Percentiles rank a stretch among this genome's conserved stretches.
Conservation (phyloP, 225 moss, liverwort and hornwort genomes). For the Antitrichia curtipendula region DNA sequence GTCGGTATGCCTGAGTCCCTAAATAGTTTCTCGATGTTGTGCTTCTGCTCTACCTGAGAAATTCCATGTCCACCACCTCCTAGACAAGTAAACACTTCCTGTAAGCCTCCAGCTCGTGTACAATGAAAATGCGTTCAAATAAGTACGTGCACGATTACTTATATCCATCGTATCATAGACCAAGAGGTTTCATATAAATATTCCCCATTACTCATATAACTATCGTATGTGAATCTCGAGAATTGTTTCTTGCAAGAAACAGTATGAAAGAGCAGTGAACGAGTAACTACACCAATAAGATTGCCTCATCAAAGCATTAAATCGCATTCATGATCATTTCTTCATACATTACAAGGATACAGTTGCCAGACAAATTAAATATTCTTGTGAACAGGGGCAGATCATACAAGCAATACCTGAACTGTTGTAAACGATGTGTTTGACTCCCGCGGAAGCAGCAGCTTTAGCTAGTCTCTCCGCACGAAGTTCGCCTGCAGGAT, state of each 20-base stretch:
- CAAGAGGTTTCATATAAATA: not conserved
- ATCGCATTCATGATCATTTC: not conserved
- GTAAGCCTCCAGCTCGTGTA: not conserved
- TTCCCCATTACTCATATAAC: not conserved
- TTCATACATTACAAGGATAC: not conserved
- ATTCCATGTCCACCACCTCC: constrained; percentile 45
- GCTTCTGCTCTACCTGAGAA: constrained; percentile 47
- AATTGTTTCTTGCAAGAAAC: not conserved
- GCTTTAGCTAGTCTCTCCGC: constrained; percentile 38
- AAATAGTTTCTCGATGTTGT: constrained; percentile 36
- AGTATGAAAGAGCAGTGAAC: not conserved
- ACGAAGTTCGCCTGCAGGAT: constrained; percentile 40
- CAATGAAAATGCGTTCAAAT: not conserved
- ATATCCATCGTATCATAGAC: not conserved
- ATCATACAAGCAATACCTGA: constrained; percentile 9
- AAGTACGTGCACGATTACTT: not conserved
- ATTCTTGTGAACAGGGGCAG: not conserved
- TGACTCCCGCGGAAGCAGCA: constrained; percentile 23
- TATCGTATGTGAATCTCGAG: not conserved
- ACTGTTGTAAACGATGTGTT: constrained; percentile 53
- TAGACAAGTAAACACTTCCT: not conserved
- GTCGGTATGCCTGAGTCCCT: constrained; percentile 28
- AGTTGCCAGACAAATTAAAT: not conserved
- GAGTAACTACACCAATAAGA: not conserved
- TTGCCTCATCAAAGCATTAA: not conserved